Conservation (phyloP, 495 filamentous ascomycete species). For the Tuber magnatum region DNA sequence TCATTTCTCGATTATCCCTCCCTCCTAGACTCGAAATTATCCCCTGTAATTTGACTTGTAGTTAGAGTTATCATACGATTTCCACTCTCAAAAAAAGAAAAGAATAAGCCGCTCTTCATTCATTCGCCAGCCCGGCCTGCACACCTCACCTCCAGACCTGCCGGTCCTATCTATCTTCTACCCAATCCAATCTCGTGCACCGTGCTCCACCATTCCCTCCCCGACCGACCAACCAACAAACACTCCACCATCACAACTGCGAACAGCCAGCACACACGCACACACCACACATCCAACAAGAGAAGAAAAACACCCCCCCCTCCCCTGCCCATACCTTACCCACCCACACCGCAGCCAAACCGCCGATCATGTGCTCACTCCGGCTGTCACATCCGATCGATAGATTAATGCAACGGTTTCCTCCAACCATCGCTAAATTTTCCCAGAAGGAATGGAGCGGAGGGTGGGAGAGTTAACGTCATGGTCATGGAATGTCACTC, state of each 20-base stretch:
- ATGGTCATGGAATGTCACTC: neutral
- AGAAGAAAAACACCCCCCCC: neutral
- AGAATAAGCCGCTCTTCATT: neutral
- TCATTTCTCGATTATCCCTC: neutral
- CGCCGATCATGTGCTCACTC: neutral
- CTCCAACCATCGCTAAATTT: neutral
- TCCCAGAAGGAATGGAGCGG: neutral
- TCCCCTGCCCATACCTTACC: neutral
- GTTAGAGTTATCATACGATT: neutral
- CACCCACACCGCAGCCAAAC: neutral
- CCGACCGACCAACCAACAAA: neutral
- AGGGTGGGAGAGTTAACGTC: neutral
- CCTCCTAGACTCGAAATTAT: neutral
- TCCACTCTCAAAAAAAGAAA: neutral
- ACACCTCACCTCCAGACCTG: neutral
- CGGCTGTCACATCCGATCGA: neutral
- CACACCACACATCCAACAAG: neutral
- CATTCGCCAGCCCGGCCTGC: neutral
- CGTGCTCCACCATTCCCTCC: neutral
- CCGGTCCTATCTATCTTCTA: neutral
- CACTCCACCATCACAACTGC: neutral
- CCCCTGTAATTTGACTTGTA: neutral
- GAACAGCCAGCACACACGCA: neutral
- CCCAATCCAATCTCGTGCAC: neutral
- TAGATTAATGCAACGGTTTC: neutral